A percentile compares a stretch with the other conserved stretches of the same genome.
Conservation (phyloP, 1,284 basidiomycete species). For the Puccinia hordei region DNA sequence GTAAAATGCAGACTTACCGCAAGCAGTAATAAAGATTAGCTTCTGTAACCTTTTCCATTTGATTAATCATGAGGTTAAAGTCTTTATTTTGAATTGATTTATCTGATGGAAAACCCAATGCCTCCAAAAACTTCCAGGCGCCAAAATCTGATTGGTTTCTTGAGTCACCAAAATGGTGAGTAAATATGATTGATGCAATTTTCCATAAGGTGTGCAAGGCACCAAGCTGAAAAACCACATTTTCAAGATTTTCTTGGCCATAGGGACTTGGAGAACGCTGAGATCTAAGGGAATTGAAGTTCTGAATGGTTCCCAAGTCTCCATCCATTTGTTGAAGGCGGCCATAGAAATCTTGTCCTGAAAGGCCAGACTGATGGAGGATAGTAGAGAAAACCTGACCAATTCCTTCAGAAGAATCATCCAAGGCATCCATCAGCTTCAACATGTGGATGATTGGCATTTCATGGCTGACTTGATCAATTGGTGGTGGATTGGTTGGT, state of each 20-base stretch:
- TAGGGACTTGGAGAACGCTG: background rate
- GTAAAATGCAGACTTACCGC: background rate
- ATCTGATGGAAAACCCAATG: background rate
- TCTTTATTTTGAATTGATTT: slow-evolving; percentile 1
- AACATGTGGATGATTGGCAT: too few relatives aligned
- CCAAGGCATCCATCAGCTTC: background rate
- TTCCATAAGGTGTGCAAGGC: too few relatives aligned
- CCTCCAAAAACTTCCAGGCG: background rate
- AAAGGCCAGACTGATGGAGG: too few relatives aligned
- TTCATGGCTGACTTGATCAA: too few relatives aligned
- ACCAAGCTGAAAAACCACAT: too few relatives aligned
- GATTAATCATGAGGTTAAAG: background rate
- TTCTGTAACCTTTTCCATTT: background rate
- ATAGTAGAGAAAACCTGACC: background rate
- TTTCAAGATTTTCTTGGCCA: background rate
- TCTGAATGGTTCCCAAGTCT: background rate
- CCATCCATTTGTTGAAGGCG: background rate
- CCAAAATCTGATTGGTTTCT: background rate
- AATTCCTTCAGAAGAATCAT: background rate
- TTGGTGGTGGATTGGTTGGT: too few relatives aligned
- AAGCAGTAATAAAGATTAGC: background rate
- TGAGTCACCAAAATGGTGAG: too few relatives aligned
- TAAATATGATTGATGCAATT: too few relatives aligned
- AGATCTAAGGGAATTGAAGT: background rate
- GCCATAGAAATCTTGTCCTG: background rate